phyloP scores from a whole-genome alignment of 768 basidiomycete species.

The Trametes villosa region DNA sequence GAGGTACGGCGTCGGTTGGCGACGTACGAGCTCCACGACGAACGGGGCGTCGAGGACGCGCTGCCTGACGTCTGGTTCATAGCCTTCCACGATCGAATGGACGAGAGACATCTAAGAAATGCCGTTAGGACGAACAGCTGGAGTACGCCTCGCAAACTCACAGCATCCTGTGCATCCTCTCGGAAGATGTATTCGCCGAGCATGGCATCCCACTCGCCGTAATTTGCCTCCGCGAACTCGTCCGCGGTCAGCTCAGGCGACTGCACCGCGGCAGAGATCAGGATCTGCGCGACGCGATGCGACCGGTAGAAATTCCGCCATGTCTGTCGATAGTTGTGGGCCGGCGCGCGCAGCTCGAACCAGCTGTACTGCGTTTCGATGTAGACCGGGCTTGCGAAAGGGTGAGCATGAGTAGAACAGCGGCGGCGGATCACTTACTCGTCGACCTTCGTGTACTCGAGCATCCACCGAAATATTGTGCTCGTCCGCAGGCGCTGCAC shows the following conservation, averaged over 20 bases:
- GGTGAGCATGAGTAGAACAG: background rate
- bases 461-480: conserved; percentile 49
- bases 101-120: background rate
- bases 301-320: conserved; percentile 56
- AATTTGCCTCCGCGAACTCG: conserved; percentile 38
- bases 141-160: background rate
- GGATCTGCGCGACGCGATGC: conserved; percentile 54
- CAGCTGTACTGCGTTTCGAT: conserved; percentile 67
- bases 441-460: conserved; percentile 54
- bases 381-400: conserved; percentile 55
- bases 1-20: background rate
- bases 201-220: conserved; percentile 9
- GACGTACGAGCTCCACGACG: background rate
- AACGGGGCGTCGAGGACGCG: background rate
- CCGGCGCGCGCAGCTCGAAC: conserved; percentile 55
- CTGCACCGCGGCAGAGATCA: conserved; percentile 42
- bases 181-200: background rate
- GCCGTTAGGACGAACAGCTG: background rate
- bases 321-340: conserved; percentile 50
- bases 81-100: background rate
- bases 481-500: conserved; percentile 46
- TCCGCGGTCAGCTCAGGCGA: conserved; percentile 36
- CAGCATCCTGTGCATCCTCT: background rate
- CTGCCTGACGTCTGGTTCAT: background rate
- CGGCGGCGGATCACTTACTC: conserved; percentile 47